Evolutionary conservation across 1,284 basidiomycete species (phyloP), one percentile per base, ranked within the genome.

Genomic region (Ustilago loliicola): DNA sequence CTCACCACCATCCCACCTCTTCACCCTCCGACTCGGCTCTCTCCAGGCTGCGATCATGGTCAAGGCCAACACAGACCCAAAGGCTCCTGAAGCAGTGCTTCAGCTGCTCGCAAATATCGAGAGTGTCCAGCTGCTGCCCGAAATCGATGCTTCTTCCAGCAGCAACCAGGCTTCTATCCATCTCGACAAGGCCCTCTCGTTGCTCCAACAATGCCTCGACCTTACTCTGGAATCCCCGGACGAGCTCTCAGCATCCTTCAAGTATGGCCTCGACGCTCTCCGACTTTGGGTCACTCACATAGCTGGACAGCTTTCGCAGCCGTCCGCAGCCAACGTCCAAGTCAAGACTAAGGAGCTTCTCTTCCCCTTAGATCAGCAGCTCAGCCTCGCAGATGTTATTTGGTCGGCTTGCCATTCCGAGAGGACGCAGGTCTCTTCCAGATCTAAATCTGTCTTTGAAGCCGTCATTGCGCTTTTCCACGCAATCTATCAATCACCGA

Each of bases 321-420:
- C 58, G 2, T 57, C 68, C 1, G 53, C 58, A 10, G 23, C 58
- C 15, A 55, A 23, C 30, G 27, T 65, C 50, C 27, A 55, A 3
- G 38, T 47, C 11, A 38, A 52, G n/a, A 38, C 58, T 11, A 68
- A 65, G 42, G 30, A 61, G n/a, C 47, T 32, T 21, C 40, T 73
- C n/a, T 58, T 77, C 6, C 70, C 71, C 3, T 10, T 56, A n/a
- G 55, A 72, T 19, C 59, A 66, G 8, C 75, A 77, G 67, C 66
- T 73, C 54, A 59, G 62, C 34, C 48, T 77, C 11, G 67, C 70
- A 47, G 64, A 77, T 32, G 57, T 77, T 36, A 62, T 77, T 42
- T 77, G 75, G 75, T 73, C 75, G n/a, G 66, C 75, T 11, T 77
- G 75, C 11, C 66, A 67, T 30, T 70, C 67, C 19, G 75, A 77